phyloP scores from a whole-genome alignment of 2,329 filamentous ascomycete genomes.

The Penicillium sp. region DNA sequence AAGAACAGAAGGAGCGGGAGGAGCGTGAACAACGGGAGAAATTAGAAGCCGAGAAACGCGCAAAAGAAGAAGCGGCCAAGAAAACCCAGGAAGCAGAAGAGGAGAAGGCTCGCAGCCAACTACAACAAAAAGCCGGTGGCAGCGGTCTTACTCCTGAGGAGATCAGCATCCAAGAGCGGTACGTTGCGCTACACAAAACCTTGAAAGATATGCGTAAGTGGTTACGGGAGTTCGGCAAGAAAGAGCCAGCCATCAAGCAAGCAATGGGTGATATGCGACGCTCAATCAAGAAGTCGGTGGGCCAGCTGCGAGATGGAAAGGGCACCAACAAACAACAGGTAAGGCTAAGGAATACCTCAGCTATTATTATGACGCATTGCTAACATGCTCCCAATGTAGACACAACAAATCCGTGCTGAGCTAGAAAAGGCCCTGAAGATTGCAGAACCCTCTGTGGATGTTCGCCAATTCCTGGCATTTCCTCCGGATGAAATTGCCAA shows the following conservation, averaged over 20 bases:
- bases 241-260: slow-evolving; percentile 60
- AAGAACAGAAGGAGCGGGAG: slow-evolving; percentile 31
- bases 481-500: slow-evolving; percentile 40
- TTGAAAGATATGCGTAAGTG: slow-evolving; percentile 62
- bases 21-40: slow-evolving; percentile 36
- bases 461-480: slow-evolving; percentile 54
- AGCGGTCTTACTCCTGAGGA: slow-evolving; percentile 34
- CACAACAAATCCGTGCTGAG: slow-evolving; percentile 49
- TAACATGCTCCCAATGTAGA: slow-evolving; percentile 22
- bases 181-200: slow-evolving; percentile 62
- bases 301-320: slow-evolving; percentile 66
- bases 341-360: slow-evolving; percentile 3
- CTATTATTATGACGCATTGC: background rate
- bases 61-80: slow-evolving; percentile 31
- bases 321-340: slow-evolving; percentile 62
- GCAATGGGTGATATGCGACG: slow-evolving; percentile 71
- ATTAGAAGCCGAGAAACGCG: slow-evolving; percentile 33
- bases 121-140: slow-evolving; percentile 30
- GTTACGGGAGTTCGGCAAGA: slow-evolving; percentile 56
- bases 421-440: slow-evolving; percentile 58
- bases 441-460: slow-evolving; percentile 56
- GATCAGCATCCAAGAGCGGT: slow-evolving; percentile 48
- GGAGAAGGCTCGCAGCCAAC: slow-evolving; percentile 28
- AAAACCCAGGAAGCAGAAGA: slow-evolving; percentile 33
- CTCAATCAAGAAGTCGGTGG: slow-evolving; percentile 69